Base-by-base conservation (phyloP, 805 yeast genomes). In the Wickerhamomyces queroliae region DNA sequence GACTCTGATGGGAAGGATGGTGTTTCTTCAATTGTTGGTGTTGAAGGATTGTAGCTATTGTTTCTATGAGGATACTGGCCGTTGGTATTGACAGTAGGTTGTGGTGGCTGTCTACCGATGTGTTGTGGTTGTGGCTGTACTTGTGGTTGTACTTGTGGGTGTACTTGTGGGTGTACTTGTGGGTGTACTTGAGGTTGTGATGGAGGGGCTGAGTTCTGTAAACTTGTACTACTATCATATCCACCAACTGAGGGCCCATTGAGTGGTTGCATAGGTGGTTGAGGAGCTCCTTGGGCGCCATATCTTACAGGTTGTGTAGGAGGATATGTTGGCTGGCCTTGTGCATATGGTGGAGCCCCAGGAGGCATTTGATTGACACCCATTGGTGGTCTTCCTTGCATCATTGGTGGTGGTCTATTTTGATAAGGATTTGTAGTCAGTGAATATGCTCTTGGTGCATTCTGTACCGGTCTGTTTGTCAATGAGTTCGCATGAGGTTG, bases 381-480 rank as follows among this genome's bases (percentile, higher is more conserved):
- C 9, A 13, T 17, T 10, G 31, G 13, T n/a, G 21, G 21, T 40
- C 35, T 26, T 18, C 16, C 38, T 16, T 32, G 25, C 8, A 35
- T n/a, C n/a, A n/a, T 33, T n/a, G 27, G 37, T 16, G 33, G 45
- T 15, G 31, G 41, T 13, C 42, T 41, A 12, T 36, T 36, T n/a
- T 41, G 50, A 31, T 48, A 49, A 17, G 50, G 52, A 34, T 45
- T 50, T 9, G 52, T 42, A 5, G 52, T 43, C 21, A 53, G 24
- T 0, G 58, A 53, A 28, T 46, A 39, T 3, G 52, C 46, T 34
- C 51, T 38, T 37, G 54, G 44, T 17, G 30, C 16, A 19, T 18
- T 31, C 5, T 35, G 43, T 38, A 10, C 67, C 64, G 10, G 69
- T 61, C 32, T 69, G 53, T 17, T 68, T 64, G n/a, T 72, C 52